Evolutionary conservation across 371 early-diverging fungal genomes (phyloP).

Genomic region (Cokeromyces recurvatus): DNA sequence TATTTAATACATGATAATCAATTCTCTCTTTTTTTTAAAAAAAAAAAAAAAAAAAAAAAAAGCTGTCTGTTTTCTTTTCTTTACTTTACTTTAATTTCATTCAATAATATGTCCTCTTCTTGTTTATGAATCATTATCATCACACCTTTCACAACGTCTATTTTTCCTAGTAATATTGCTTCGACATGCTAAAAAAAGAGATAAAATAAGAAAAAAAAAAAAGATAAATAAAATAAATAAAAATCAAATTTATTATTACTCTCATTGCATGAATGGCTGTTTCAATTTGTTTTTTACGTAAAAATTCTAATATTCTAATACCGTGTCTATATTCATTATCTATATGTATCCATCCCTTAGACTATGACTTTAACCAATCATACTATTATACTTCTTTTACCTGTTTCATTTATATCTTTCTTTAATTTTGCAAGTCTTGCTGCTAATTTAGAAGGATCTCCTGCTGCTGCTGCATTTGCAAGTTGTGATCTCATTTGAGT

Average conservation of each 20-base stretch:
- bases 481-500: conserved; percentile 39
- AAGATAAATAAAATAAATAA: too few species aligned
- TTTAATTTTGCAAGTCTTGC: conserved; percentile 40
- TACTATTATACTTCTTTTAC: conserved; percentile 24
- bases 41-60: too few species aligned
- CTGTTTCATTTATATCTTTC: conserved; percentile 52
- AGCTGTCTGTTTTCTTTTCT: not conserved
- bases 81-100: conserved; percentile 24
- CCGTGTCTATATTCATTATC: conserved; percentile 56
- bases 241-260: too few species aligned
- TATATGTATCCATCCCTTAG: too few species aligned
- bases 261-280: conserved; percentile 35
- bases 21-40: too few species aligned
- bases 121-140: conserved; percentile 36
- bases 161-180: conserved; percentile 40
- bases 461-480: conserved; percentile 34
- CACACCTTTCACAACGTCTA: conserved; percentile 23
- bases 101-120: conserved; percentile 29
- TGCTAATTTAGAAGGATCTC: conserved; percentile 34
- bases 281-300: conserved; percentile 44
- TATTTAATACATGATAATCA: too few species aligned
- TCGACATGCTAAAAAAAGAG: conserved; percentile 41
- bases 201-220: too few species aligned
- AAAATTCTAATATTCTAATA: conserved; percentile 43
- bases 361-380: too few species aligned